Base-by-base conservation (phyloP, 371 early-diverging fungal species). In the Capillidium heterosporum region DNA sequence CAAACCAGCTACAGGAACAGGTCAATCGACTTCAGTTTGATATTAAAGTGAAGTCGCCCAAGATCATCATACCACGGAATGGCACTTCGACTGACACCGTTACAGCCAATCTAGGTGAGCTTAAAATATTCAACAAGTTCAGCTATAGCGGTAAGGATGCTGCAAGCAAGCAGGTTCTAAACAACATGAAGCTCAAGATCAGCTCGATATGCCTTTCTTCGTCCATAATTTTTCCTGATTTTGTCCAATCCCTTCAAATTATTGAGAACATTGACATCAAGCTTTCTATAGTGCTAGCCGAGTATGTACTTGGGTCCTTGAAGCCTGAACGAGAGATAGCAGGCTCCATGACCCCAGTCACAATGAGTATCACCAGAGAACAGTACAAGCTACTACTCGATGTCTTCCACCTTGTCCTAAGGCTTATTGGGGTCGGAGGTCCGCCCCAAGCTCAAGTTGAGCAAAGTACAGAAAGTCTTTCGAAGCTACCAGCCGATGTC, bases 91-190 rank as follows among this genome's bases (percentile, higher is more conserved):
- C 65, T 5, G 82, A 86, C 56, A 63, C 64, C 5, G 60, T 94
- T n/a, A 67, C 78, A 2, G 85, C 90, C 28, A 78, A 90, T 66
- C 72, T 92, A 26, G 98, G 98, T 57, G 80, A 85, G 60, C 80
- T 97, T 21, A 73, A 85, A 1, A 87, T 92, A 0, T 71, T 66
- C 19, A 94, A 93, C 63, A 62, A 68, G 46, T 87, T 89, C 65
- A 52, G 68, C 50, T 41, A 67, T 31, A 56, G 69, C 61, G 48
- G 53, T 10, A 42, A 70, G 41, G 59, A 57, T 29, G 59, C 62
- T 49, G 55, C 61, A 3, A 62, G 68, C 21, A 60, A 56, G 15
- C 65, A 76, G 51, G 21, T 64, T 60, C 17, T 82, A 28, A 78
- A 77, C 32, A 61, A 71, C 54, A 80, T 87, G 35, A 69, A 67